Evolutionary conservation across 2,329 filamentous ascomycete genomes (phyloP).

Genomic region (Aspergillus sp.): DNA sequence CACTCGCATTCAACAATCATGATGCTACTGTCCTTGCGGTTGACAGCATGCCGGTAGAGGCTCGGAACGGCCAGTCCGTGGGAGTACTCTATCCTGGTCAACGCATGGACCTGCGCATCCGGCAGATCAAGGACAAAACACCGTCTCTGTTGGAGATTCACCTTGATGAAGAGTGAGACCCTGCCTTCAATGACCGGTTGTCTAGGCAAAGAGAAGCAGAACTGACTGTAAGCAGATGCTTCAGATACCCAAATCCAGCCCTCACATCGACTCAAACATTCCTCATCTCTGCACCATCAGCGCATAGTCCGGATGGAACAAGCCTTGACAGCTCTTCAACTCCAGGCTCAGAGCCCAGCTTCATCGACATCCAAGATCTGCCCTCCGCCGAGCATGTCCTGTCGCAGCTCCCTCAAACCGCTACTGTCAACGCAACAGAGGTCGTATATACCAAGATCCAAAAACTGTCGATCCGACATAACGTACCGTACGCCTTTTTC

Average conservation of each 20-base stretch:
- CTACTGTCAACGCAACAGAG: slow-evolving; percentile 29
- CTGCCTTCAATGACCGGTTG: background rate
- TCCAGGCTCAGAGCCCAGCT: background rate
- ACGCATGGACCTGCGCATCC: slow-evolving; percentile 43
- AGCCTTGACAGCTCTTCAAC: background rate
- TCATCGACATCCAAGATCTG: slow-evolving; percentile 27
- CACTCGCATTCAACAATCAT: slow-evolving; percentile 31
- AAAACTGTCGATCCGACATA: slow-evolving; percentile 43
- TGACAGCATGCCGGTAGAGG: slow-evolving; percentile 39
- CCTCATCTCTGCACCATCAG: slow-evolving; percentile 16
- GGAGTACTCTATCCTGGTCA: slow-evolving; percentile 47
- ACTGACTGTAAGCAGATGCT: slow-evolving; percentile 32
- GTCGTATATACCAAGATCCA: slow-evolving; percentile 49
- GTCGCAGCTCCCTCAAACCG: slow-evolving; percentile 23
- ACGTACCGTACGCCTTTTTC: slow-evolving; percentile 48
- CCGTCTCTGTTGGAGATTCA: slow-evolving; percentile 28
- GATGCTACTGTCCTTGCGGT: slow-evolving; percentile 38
- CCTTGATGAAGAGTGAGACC: slow-evolving; percentile 38
- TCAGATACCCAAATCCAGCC: slow-evolving; percentile 47
- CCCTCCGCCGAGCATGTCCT: slow-evolving; percentile 28
- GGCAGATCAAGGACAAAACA: slow-evolving; percentile 11
- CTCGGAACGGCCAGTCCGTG: slow-evolving; percentile 22
- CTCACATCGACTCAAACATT: slow-evolving; percentile 41
- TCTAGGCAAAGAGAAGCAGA: background rate
- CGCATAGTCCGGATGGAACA: background rate